Conservation (phyloP, 2,329 filamentous ascomycete genomes). For the Coniochaeta pulveracea region DNA sequence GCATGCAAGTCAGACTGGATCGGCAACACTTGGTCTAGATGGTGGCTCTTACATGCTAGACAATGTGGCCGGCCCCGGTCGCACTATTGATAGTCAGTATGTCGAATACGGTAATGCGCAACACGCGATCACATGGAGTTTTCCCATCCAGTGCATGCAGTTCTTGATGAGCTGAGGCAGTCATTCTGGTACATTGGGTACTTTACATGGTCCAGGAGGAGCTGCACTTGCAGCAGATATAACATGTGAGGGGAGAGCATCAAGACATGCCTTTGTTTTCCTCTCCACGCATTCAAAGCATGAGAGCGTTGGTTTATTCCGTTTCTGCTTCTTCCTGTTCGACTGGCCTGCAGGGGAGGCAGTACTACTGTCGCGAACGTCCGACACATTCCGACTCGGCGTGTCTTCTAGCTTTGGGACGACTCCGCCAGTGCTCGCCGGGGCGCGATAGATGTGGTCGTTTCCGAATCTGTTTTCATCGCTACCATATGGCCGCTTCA, state of each 20-base stretch:
- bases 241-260: not conserved
- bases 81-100: conserved; percentile 38
- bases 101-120: not conserved
- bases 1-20: conserved; percentile 19
- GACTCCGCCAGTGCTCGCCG: too few species aligned
- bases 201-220: too few species aligned
- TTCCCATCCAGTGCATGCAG: too few species aligned
- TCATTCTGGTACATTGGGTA: too few species aligned
- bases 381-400: not conserved
- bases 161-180: too few species aligned
- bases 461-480: too few species aligned
- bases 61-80: conserved; percentile 63
- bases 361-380: conserved; percentile 11
- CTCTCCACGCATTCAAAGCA: conserved; percentile 72
- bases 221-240: not conserved
- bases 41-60: conserved; percentile 43
- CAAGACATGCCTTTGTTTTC: conserved; percentile 57
- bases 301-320: conserved; percentile 73
- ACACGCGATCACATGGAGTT: too few species aligned
- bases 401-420: too few species aligned
- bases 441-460: too few species aligned
- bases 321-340: conserved; percentile 64
- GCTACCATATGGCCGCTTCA: too few species aligned
- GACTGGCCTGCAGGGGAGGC: conserved; percentile 21
- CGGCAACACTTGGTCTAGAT: too few species aligned